Percentiles rank a stretch among this genome's conserved stretches.
phyloP scores from a whole-genome alignment of 257 asterid species.

The Salvia rosmarinus region DNA sequence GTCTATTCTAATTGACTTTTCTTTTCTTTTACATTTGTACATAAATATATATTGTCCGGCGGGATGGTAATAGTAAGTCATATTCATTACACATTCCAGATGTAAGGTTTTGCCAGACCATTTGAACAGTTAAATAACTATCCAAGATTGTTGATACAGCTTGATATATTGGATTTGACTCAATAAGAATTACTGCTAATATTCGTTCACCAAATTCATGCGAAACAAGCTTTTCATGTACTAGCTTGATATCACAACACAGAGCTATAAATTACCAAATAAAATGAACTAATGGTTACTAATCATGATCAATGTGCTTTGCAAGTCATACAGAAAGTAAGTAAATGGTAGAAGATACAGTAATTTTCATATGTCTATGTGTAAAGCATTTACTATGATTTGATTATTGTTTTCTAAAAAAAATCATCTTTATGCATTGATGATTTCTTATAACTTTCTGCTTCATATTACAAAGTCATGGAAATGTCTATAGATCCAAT shows the following conservation, averaged over 20 bases:
- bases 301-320: neutral
- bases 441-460: neutral
- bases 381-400: neutral
- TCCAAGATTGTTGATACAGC: conserved; percentile 11
- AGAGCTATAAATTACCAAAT: conserved; percentile 11
- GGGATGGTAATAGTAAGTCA: conserved; percentile 8
- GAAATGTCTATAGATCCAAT: neutral
- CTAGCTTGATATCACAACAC: neutral
- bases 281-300: neutral
- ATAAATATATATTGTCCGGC: neutral
- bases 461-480: neutral
- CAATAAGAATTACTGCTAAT: neutral
- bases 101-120: neutral
- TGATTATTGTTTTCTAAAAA: too few relatives aligned
- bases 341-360: neutral
- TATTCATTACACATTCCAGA: neutral
- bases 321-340: neutral
- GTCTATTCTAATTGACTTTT: neutral
- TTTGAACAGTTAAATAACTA: neutral
- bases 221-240: conserved; percentile 17
- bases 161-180: conserved; percentile 1
- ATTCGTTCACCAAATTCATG: neutral
- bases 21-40: neutral
- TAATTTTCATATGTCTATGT: neutral
- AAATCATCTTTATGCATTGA: too few relatives aligned